Base-by-base conservation (phyloP, 1,284 basidiomycete species). In the Cutaneotrichosporon sp. region DNA sequence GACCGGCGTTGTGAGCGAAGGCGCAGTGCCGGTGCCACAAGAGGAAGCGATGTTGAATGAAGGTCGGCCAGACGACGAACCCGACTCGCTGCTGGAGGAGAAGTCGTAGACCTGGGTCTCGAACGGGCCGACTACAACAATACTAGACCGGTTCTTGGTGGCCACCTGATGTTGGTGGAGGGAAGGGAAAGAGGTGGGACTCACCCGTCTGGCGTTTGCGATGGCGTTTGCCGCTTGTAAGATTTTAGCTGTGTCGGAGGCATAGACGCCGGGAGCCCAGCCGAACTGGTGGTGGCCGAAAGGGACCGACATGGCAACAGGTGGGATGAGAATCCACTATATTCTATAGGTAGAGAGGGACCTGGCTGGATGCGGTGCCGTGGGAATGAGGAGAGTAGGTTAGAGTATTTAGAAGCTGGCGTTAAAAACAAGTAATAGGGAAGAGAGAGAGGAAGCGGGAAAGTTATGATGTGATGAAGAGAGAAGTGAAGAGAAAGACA, bases 81-180 rank as follows among this genome's bases (percentile, higher is more conserved):
- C 58, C 5, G 58, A 60, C 26, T 60, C 58, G 50, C 58, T 56
- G 55, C 55, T 53, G 2, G 58, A 60, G 9, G 58, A 60, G 22
- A 60, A 34, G 34, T 59, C 58, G 47, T 50, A 50, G 1, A 60
- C 31, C 50, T 52, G 58, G n/a, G 58, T 31, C 58, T 60, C 36
- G 18, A 47, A 53, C 5, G 58, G 49, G 21, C 58, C 58, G 10
- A 60, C 36, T 10, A 60, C 32, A 21, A 60, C 34, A 14, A 60
- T n/a, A 14, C 36, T 36, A 8, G 57, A 58, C n/a, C 22, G 8
- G 47, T 26, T 49, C 31, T 34, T 40, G 38, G 56, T 14, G 3
- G 32, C 34, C 53, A 46, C 42, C 42, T 55, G 53, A 38, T 18
- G 26, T 57, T 30, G n/a, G 40, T 5, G 13, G 26, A 14, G 22